phyloP scores from a whole-genome alignment of 2,329 filamentous ascomycete species.

The Fusarium xylarioides region DNA sequence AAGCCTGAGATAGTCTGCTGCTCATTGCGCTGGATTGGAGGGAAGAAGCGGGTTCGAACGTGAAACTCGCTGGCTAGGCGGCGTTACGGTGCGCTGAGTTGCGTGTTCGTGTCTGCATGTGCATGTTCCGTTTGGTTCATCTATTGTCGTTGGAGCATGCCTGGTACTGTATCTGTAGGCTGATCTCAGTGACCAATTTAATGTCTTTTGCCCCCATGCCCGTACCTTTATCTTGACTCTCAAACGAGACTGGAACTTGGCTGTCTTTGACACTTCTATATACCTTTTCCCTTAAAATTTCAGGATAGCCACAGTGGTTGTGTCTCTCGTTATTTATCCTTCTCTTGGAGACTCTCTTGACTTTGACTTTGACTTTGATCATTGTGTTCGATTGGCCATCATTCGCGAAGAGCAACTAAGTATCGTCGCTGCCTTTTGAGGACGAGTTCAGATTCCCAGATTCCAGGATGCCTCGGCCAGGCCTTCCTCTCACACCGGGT shows the following conservation, averaged over 20 bases:
- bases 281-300: neutral
- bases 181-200: constrained; percentile 21
- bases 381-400: neutral
- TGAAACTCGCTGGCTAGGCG: constrained; percentile 31
- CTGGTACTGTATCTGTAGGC: neutral
- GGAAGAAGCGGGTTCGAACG: constrained; percentile 36
- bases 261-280: constrained; percentile 2
- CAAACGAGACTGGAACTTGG: constrained; percentile 19
- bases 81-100: constrained; percentile 19
- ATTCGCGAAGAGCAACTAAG: neutral
- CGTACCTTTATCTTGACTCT: constrained; percentile 1
- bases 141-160: constrained; percentile 1
- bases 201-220: constrained; percentile 26
- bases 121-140: constrained; percentile 14
- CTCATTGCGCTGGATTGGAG: constrained; percentile 36
- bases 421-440: neutral
- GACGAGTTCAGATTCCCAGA: neutral
- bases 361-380: neutral
- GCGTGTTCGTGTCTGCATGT: constrained; percentile 26
- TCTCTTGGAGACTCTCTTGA: neutral
- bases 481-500: constrained; percentile 75
- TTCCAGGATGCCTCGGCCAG: constrained; percentile 46
- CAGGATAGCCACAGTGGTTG: neutral
- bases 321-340: neutral
- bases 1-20: constrained; percentile 18